Percentiles rank a stretch among this genome's conserved stretches.
These are phyloP conservation scores for Plenodomus biglobosus DNA, from an alignment of 2,329 filamentous ascomycete species.

Conservation along the genomic window DNA sequence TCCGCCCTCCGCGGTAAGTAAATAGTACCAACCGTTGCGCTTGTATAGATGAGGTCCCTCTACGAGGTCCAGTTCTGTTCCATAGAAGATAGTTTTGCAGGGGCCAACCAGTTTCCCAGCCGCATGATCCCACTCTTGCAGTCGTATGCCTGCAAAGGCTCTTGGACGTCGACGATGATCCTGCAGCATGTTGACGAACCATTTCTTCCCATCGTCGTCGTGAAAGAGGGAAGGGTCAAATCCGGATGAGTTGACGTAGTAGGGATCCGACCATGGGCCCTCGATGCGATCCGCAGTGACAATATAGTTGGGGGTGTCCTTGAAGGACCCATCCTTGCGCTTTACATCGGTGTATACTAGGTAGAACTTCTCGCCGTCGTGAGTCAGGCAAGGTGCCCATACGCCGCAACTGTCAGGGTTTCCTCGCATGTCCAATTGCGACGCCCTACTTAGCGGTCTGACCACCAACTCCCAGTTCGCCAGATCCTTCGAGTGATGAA, in stretches of 20 bases:
- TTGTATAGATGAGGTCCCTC: conserved; percentile 44
- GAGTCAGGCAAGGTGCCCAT: conserved; percentile 66
- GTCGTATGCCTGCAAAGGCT: conserved; percentile 58
- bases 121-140: conserved; percentile 60
- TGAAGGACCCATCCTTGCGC: conserved; percentile 67
- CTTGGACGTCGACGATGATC: conserved; percentile 38
- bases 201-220: conserved; percentile 42
- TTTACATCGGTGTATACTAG: conserved; percentile 68
- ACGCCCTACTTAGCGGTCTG: conserved; percentile 54
- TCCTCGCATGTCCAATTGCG: conserved; percentile 56
- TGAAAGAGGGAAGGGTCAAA: conserved; percentile 57
- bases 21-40: conserved; percentile 41
- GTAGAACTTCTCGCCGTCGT: conserved; percentile 63
- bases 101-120: conserved; percentile 57
- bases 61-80: conserved; percentile 54
- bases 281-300: conserved; percentile 54
- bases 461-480: conserved; percentile 57
- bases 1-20: conserved; percentile 44
- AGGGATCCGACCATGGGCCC: conserved; percentile 64
- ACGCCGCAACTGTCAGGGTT: conserved; percentile 57
- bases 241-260: conserved; percentile 62
- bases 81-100: conserved; percentile 55
- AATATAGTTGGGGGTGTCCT: conserved; percentile 66
- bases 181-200: conserved; percentile 44
- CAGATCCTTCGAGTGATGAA: conserved; percentile 60